Evolutionary conservation across 2,329 filamentous ascomycete species (phyloP), one percentile per base, ranked within the genome.

Genomic region (Sclerotinia sclerotiorum): DNA sequence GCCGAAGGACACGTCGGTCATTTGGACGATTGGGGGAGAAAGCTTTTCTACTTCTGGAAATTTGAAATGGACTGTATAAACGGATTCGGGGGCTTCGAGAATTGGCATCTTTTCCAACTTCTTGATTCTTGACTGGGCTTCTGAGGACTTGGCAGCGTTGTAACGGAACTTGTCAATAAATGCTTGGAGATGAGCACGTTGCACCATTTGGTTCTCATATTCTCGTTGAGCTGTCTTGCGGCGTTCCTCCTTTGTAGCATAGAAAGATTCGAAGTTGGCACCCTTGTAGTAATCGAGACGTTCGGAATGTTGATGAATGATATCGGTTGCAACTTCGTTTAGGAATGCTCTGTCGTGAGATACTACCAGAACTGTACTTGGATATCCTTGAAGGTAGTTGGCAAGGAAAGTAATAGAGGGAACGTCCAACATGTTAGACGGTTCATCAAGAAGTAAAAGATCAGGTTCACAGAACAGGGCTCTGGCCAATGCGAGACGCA

Each of bases 131-230:
- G 94, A 98, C 78, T 99, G 95, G 1, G 95, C 95, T 83, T 99
- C 95, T 11, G 94, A 97, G 0, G 95, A 97, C 80, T 99, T 99
- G 77, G 94, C 95, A 39, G 95, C 95, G 78, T 99, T 99, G 85
- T 99, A 99, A 65, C 95, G 89, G 85, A 99, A 99, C 82, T 99
- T 99, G 86, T 99, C 95, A 82, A 99, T 99, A 81, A 99, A 99
- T 39, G 92, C 90, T 83, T 99, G 95, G 72, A 99, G 82, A 84
- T 99, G 95, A 44, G 93, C 93, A 74, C 95, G 87, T 80, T 94
- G 88, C 0, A 86, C 93, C 93, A 98, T 97, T 78, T 99, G 95
- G 81, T 96, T 98, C 81, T 99, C 95, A 81, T 99, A 99, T 80
- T 99, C 95, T 76, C 93, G 90, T 84, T 95, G 94, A 55, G 94